Percentiles rank a stretch among this genome's conserved stretches.
phyloP scores from a whole-genome alignment of 2,329 filamentous ascomycete species.

The Diaporthe aspalathi region DNA sequence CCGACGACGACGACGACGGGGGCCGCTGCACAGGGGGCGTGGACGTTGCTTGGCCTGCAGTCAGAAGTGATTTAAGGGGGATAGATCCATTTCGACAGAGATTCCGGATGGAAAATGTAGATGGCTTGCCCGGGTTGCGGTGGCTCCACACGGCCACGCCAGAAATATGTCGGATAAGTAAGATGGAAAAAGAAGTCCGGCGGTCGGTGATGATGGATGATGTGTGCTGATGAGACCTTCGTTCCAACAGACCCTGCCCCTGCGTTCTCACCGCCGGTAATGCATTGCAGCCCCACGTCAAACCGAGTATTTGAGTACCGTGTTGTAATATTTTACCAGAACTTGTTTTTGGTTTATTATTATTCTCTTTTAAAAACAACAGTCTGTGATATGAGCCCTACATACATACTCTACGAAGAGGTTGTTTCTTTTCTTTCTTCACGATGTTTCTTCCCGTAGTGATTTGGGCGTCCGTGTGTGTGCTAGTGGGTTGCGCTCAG shows the following conservation, averaged over 20 bases:
- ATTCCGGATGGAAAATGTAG: background rate
- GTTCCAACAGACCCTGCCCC: conserved; percentile 13
- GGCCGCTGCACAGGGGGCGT: background rate
- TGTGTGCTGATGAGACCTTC: background rate
- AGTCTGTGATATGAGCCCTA: too few relatives aligned
- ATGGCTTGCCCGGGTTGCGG: conserved; percentile 6
- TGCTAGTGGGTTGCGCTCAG: background rate
- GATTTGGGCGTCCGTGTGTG: too few relatives aligned
- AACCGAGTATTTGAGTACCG: too few relatives aligned
- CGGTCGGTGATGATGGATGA: conserved; percentile 2
- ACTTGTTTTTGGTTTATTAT: too few relatives aligned
- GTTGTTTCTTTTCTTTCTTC: background rate
- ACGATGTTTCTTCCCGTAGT: too few relatives aligned
- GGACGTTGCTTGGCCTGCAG: conserved; percentile 12
- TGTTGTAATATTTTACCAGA: background rate
- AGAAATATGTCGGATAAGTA: conserved; percentile 21
- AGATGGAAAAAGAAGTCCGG: conserved; percentile 21
- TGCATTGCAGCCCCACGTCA: background rate
- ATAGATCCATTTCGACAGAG: conserved; percentile 2
- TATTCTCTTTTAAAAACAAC: too few relatives aligned
- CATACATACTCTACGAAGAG: too few relatives aligned
- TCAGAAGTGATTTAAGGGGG: background rate
- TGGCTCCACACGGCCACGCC: background rate
- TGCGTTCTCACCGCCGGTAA: background rate
- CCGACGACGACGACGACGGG: background rate